Evolutionary conservation across 2,329 filamentous ascomycete species (phyloP), one percentile per base, ranked within the genome.

Genomic region (Coleophoma crateriformis): DNA sequence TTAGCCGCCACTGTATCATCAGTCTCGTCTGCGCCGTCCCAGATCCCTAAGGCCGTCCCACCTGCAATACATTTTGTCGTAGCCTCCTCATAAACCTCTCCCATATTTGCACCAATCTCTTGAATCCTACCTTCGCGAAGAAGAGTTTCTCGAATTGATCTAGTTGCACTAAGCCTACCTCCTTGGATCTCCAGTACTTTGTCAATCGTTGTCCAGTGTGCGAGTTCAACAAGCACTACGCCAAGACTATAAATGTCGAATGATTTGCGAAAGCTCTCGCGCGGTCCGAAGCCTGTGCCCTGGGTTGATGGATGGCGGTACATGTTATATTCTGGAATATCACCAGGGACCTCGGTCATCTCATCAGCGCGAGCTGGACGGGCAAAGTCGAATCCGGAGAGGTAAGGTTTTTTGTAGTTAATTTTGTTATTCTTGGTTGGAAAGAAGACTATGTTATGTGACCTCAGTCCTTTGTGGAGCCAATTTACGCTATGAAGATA

Each of bases 381-480:
- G 2, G 73, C 71, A 55, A 76, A 79, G 52, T 80, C 77, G 61
- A 81, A 81, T 33, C 77, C 77, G 1, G 71, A 75, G 37, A 80
- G 64, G 51, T 68, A 73, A 0, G 75, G 75, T 33, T 65, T 61
- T 10, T 56, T 54, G 49, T 69, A 71, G 50, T 72, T 65, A 39
- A 74, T 63, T 39, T 20, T 33, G 11, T 50, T 48, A 17, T 19
- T 53, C 48, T 19, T 50, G 27, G 58, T 53, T 33, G 64, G 64
- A 58, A 78, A 78, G 60, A 81, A 78, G 11, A 81, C 59, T 32
- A 81, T 68, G 57, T 78, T 80, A 48, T 75, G 66, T 50, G 71
- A 74, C 12, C 77, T 72, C 5, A 81, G 66, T n/a, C 76, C 76
- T 56, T 82, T 81, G 66, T 81, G 78, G 6, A 81, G 67, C 77